These are phyloP conservation scores for Erythrophleum fordii DNA, from an alignment of 306 rosid genomes.

Conservation along the genomic window DNA sequence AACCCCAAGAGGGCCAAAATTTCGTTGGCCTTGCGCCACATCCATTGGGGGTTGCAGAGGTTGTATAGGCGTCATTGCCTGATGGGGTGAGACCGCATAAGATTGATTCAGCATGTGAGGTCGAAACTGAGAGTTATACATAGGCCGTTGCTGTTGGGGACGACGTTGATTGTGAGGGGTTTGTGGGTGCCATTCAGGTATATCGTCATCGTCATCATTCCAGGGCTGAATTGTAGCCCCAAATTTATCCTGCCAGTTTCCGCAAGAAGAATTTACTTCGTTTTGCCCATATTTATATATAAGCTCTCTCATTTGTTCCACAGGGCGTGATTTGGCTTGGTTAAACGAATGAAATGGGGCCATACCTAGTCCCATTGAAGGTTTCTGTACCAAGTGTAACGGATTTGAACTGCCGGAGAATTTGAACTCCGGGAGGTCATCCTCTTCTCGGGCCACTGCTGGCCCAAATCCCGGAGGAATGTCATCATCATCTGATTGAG, in stretches of 20 bases:
- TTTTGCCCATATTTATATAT: constrained; percentile 87
- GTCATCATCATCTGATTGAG: constrained; percentile 49
- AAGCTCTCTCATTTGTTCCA: constrained; percentile 88
- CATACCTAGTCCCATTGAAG: constrained; percentile 39
- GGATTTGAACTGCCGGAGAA: constrained; percentile 54
- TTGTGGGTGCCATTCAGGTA: constrained; percentile 98
- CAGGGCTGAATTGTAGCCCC: constrained; percentile 62
- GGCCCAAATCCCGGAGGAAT: constrained; percentile 98
- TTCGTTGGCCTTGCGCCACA: constrained; percentile 40
- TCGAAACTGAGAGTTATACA: constrained; percentile 47
- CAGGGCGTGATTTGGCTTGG: constrained; percentile 57
- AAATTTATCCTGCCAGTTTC: constrained; percentile 57
- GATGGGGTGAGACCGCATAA: constrained; percentile 42
- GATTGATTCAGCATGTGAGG: constrained; percentile 57
- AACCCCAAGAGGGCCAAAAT: constrained; percentile 54
- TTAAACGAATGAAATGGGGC: constrained; percentile 39
- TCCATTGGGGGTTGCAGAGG: constrained; percentile 44
- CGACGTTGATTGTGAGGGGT: constrained; percentile 50
- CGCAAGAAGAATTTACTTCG: constrained; percentile 32
- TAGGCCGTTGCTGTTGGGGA: constrained; percentile 44
- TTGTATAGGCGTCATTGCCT: constrained; percentile 19
- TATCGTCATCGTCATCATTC: constrained; percentile 91
- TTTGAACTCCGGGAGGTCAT: constrained; percentile 88
- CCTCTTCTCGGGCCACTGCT: constrained; percentile 57
- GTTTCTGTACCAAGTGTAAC: constrained; percentile 36